phyloP scores from a whole-genome alignment of 805 yeast species.

The Pichia paraexigua region DNA sequence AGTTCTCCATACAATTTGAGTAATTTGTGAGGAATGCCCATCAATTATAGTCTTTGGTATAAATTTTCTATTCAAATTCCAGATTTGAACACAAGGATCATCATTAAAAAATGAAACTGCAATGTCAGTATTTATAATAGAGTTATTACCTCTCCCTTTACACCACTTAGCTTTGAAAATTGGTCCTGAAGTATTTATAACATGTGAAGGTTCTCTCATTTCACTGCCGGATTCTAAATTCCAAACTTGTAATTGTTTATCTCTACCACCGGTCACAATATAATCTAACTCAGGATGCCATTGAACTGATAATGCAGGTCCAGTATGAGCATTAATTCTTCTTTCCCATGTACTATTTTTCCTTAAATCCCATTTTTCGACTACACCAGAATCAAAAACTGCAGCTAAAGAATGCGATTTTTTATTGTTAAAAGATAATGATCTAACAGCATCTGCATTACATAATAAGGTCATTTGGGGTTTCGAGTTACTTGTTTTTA shows the following conservation, averaged over 20 bases:
- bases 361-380: slow-evolving; percentile 84
- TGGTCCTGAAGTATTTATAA: slow-evolving; percentile 68
- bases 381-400: slow-evolving; percentile 81
- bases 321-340: slow-evolving; percentile 80
- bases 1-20: slow-evolving; percentile 51
- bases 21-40: slow-evolving; percentile 39
- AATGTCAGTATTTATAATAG: slow-evolving; percentile 51
- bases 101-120: slow-evolving; percentile 70
- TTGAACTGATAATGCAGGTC: slow-evolving; percentile 81
- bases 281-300: slow-evolving; percentile 83
- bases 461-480: slow-evolving; percentile 47
- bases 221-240: slow-evolving; percentile 37
- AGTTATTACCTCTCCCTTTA: slow-evolving; percentile 31
- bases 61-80: slow-evolving; percentile 61
- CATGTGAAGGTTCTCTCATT: slow-evolving; percentile 54
- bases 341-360: slow-evolving; percentile 54
- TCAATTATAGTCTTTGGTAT: slow-evolving; percentile 56
- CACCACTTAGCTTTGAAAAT: slow-evolving; percentile 72
- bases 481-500: slow-evolving; percentile 38
- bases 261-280: slow-evolving; percentile 89
- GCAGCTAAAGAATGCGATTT: slow-evolving; percentile 56
- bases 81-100: slow-evolving; percentile 61
- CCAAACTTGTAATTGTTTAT: slow-evolving; percentile 75
- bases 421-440: slow-evolving; percentile 46
- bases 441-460: slow-evolving; percentile 63